A percentile compares a stretch with the other conserved stretches of the same genome.
phyloP scores from a whole-genome alignment of 371 early-diverging fungal genomes.

The Actinomucor elegans region DNA sequence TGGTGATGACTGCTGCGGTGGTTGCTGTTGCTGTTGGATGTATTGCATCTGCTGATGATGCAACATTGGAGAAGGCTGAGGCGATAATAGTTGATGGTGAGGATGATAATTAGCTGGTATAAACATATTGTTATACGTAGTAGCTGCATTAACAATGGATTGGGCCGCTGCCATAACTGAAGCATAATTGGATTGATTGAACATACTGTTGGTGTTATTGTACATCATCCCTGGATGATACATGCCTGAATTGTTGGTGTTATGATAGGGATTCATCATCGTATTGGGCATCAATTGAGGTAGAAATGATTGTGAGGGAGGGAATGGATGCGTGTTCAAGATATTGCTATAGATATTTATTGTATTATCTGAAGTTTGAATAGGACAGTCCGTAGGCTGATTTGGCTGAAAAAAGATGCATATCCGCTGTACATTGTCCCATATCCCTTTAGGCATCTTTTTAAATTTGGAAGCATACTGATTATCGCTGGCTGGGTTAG shows the following conservation, averaged over 20 bases:
- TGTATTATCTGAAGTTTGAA: conserved; percentile 3
- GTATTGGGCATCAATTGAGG: not conserved
- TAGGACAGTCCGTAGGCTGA: conserved; percentile 12
- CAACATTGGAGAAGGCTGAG: not conserved
- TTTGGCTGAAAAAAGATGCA: conserved; percentile 1
- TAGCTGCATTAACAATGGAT: conserved; percentile 12
- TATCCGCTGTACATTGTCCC: conserved; percentile 11
- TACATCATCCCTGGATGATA: conserved; percentile 10
- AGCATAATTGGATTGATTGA: conserved; percentile 10
- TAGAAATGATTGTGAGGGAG: not conserved
- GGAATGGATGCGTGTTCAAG: not conserved
- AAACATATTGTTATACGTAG: conserved; percentile 9
- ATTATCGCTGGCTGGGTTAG: conserved; percentile 4
- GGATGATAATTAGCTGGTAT: not conserved
- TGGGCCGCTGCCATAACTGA: conserved; percentile 16
- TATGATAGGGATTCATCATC: not conserved
- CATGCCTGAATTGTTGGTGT: not conserved
- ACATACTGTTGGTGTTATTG: not conserved
- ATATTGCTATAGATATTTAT: conserved; percentile 17
- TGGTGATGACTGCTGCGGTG: not conserved
- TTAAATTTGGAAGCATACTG: conserved; percentile 14
- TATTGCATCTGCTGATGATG: not conserved
- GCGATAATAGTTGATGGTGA: not conserved
- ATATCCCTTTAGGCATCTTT: conserved; percentile 16
- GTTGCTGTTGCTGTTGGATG: not conserved